These are phyloP conservation scores for Aspergillus arachidicola DNA, from an alignment of 2,329 filamentous ascomycete genomes.

Conservation along the genomic window DNA sequence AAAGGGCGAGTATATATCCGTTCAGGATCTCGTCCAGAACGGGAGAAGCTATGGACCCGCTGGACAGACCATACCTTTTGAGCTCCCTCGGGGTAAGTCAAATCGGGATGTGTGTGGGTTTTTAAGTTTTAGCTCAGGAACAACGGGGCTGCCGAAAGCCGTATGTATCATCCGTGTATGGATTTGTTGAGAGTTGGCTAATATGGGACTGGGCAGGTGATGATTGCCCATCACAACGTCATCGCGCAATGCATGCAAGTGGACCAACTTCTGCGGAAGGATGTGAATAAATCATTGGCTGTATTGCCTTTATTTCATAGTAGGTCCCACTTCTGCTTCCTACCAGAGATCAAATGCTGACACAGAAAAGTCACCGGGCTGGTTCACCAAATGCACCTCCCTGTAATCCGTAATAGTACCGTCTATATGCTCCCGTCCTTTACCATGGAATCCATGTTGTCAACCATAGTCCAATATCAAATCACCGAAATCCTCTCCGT, in stretches of 20 bases:
- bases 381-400: background rate
- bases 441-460: constrained; percentile 62
- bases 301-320: background rate
- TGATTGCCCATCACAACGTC: constrained; percentile 61
- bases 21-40: background rate
- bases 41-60: background rate
- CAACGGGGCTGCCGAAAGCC: constrained; percentile 63
- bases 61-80: background rate
- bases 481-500: constrained; percentile 61
- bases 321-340: constrained; percentile 50
- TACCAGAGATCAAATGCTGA: background rate
- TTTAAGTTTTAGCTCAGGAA: constrained; percentile 44
- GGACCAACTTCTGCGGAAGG: constrained; percentile 31
- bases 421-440: constrained; percentile 67
- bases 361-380: background rate
- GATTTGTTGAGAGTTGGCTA: background rate
- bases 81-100: background rate
- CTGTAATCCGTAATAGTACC: constrained; percentile 48
- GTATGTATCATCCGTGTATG: constrained; percentile 28
- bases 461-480: constrained; percentile 54
- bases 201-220: constrained; percentile 15
- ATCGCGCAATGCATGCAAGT: constrained; percentile 63
- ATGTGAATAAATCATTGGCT: background rate
- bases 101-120: background rate
- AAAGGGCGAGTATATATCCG: background rate